These are phyloP conservation scores for Gossypium turneri DNA, from an alignment of 345 rosid species.

Conservation along the genomic window DNA sequence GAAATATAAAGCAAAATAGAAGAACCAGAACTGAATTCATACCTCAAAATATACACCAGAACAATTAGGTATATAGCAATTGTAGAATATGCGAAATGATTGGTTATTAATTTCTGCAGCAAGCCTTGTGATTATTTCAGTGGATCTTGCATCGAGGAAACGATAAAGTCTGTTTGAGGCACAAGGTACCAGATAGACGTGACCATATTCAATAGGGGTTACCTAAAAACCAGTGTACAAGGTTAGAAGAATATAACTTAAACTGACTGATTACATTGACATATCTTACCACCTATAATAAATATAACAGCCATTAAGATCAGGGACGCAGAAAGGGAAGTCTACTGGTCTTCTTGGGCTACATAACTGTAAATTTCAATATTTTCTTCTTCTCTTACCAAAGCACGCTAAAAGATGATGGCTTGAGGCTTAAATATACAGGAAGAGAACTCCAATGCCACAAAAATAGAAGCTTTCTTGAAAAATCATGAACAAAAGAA, in stretches of 20 bases:
- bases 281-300: no score
- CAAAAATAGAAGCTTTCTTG: background rate
- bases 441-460: background rate
- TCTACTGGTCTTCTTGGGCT: background rate
- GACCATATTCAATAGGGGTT: constrained; percentile 36
- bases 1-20: no score
- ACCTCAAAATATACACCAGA: constrained; percentile 32
- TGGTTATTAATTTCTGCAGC: constrained; percentile 31
- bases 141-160: constrained; percentile 22
- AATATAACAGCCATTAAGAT: background rate
- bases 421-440: background rate
- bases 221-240: constrained; percentile 22
- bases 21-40: no score
- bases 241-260: constrained; percentile 10
- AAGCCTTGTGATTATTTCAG: constrained; percentile 27
- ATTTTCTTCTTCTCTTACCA: background rate
- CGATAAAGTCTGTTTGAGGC: constrained; percentile 18
- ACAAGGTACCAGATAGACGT: constrained; percentile 31
- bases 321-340: background rate
- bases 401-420: background rate
- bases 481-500: no score
- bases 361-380: background rate
- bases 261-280: background rate
- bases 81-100: constrained; percentile 28
- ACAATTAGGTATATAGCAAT: constrained; percentile 18